Evolutionary conservation across 2,329 filamentous ascomycete species (phyloP), one percentile per base, ranked within the genome.

Genomic region (Raffaelea ambrosiae): DNA sequence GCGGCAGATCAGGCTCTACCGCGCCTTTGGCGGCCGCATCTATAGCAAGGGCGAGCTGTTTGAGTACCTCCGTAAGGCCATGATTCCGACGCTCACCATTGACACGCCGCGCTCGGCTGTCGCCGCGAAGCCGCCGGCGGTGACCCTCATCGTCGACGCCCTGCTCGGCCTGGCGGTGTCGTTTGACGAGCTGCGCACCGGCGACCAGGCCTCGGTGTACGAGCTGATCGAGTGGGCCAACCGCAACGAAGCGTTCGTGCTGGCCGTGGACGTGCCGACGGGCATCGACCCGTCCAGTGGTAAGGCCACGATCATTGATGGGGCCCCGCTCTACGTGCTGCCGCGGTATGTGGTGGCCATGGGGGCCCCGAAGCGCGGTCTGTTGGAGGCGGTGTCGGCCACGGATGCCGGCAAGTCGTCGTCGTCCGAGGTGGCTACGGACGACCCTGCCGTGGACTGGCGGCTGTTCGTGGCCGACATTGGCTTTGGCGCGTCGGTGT

Each of bases 191-290:
- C 73, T 97, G 23, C 79, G 88, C 33, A 85, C 83, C 2, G 84
- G 85, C 16, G 86, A 95, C 55, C 88, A 94, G 61, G 82, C 84
- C 3, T 85, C 84, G 0, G 87, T 88, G 0, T 90, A 94, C 59
- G 86, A 94, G 60, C 79, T 96, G 59, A 93, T 96, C 59, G 85
- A 89, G 53, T 97, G 90, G 89, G 85, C 88, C 3, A 97, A 96
- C 61, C 84, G 89, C 54, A 87, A 84, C 61, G 86, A 89, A 54
- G 83, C 88, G 1, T 82, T 84, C 49, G 84, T 93, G 3, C 69
- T 98, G 19, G 86, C 89, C 0, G 79, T 98, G n/a, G 91, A 95
- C 61, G 81, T 94, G 5, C 93, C 93, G 1, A 91, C 87, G 0
- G 93, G 93, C 5, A 81, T 95, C 44, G 88, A 91, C 54, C 88